Base-by-base conservation (phyloP, 2,329 filamentous ascomycete genomes). In the Claviceps sp. region DNA sequence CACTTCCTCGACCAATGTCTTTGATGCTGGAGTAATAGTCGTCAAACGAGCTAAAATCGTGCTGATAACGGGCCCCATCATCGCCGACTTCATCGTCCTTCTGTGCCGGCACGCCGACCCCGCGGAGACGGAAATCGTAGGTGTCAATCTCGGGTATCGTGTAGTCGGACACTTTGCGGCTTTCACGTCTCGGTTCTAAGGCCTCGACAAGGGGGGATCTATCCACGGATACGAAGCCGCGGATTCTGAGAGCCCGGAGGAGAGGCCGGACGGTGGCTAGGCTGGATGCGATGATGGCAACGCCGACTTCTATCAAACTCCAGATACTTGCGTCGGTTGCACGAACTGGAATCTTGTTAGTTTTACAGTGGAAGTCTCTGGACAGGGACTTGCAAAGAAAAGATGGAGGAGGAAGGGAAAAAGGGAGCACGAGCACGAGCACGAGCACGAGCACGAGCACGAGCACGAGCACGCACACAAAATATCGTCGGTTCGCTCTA, bases 231-330 rank as follows among this genome's bases (percentile, higher is more conserved):
- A 67, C 65, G 58, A 78, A 78, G 5, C 74, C 75, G 24, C 58
- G 67, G 13, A 78, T 61, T 55, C 64, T 69, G 64, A 71, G 67
- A n/a, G 65, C 63, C 40, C 74, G 73, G 38, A 79, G 69, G 1
- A 79, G 67, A 3, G 76, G 76, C 2, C 76, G 72, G 36, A 79
- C 75, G 5, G 76, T 79, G 22, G 73, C 74, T 11, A 79, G 65
- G 54, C 73, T 77, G 2, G 76, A 72, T 13, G 76, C 76, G 26
- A 74, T 61, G 46, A 79, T 79, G 53, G 75, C 76, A 24, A 79
- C 70, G 6, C 75, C 76, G 1, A 76, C 75, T 58, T 79, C 76
- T 50, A 79, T 66, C n/a, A 79, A 63, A 9, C 74, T 78, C 76
- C 76, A 79, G 7, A 78, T 67, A 70, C 76, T 75, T 38, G 75